Conservation (phyloP, 2,329 filamentous ascomycete species). For the Colletotrichum navitas region DNA sequence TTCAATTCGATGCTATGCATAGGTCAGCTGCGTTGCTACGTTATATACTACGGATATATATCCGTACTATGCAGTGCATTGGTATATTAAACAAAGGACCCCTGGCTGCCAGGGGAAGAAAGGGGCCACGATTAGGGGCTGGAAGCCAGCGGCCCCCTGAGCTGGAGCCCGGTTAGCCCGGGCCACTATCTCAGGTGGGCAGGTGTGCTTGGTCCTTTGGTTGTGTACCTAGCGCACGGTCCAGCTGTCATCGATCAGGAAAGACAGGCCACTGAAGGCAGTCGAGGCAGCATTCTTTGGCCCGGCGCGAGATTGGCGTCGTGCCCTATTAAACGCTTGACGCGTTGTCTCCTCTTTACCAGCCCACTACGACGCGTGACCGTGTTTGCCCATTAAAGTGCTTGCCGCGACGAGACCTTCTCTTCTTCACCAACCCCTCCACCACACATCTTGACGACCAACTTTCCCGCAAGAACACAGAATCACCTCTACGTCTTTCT, state of each 20-base stretch:
- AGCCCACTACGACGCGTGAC: conserved; percentile 44
- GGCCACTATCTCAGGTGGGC: conserved; percentile 17
- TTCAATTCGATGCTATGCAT: neutral
- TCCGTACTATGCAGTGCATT: neutral
- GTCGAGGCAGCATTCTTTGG: neutral
- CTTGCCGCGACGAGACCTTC: conserved; percentile 44
- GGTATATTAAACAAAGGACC: conserved; percentile 16
- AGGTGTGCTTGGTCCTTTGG: conserved; percentile 21
- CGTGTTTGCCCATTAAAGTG: conserved; percentile 52
- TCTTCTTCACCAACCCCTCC: conserved; percentile 33
- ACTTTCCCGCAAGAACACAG: conserved; percentile 12
- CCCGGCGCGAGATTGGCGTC: conserved; percentile 50
- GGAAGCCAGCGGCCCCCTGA: conserved; percentile 22
- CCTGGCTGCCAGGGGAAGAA: conserved; percentile 17
- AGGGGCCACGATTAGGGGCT: conserved; percentile 34
- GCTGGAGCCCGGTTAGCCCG: conserved; percentile 36
- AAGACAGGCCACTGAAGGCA: neutral
- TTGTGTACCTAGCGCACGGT: conserved; percentile 22
- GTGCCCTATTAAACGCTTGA: conserved; percentile 43
- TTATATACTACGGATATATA: neutral
- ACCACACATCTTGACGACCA: conserved; percentile 25
- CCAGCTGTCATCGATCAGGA: conserved; percentile 21
- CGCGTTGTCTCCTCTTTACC: conserved; percentile 48
- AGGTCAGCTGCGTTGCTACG: neutral
- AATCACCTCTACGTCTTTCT: conserved; percentile 11